A percentile compares a stretch with the other conserved stretches of the same genome.
phyloP scores from a whole-genome alignment of 2,329 filamentous ascomycete species.

The Hypoxylon sp. region DNA sequence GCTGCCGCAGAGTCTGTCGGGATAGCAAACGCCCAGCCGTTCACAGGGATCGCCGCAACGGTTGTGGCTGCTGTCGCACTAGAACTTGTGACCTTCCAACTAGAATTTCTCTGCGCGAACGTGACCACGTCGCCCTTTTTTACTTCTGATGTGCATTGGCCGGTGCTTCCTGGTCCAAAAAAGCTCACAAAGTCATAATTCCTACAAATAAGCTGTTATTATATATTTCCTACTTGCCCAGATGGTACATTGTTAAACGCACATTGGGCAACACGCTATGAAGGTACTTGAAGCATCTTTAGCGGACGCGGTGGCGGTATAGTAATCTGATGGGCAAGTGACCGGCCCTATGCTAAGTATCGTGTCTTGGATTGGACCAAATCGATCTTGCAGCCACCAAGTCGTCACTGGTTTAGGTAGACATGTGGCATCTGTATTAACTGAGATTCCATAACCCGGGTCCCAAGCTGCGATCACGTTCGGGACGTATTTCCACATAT shows the following conservation, averaged over 20 bases:
- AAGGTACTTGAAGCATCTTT: constrained; percentile 41
- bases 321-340: constrained; percentile 44
- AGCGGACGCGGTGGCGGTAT: constrained; percentile 39
- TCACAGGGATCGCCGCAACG: constrained; percentile 40
- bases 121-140: constrained; percentile 35
- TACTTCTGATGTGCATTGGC: constrained; percentile 40
- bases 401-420: constrained; percentile 43
- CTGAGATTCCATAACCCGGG: constrained; percentile 42
- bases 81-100: constrained; percentile 39
- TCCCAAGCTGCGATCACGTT: constrained; percentile 42
- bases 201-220: constrained; percentile 26
- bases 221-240: background rate
- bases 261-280: constrained; percentile 45
- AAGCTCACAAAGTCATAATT: constrained; percentile 37
- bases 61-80: constrained; percentile 29
- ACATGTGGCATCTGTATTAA: constrained; percentile 30
- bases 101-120: constrained; percentile 25
- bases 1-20: constrained; percentile 24
- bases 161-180: constrained; percentile 31
- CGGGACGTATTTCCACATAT: constrained; percentile 37
- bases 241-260: constrained; percentile 8
- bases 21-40: constrained; percentile 43
- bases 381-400: constrained; percentile 45
- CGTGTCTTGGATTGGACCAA: constrained; percentile 36
- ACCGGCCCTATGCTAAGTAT: constrained; percentile 43